Evolutionary conservation across 2,329 filamentous ascomycete species (phyloP), one percentile per base, ranked within the genome.

Genomic region (Talaromyces sp.): DNA sequence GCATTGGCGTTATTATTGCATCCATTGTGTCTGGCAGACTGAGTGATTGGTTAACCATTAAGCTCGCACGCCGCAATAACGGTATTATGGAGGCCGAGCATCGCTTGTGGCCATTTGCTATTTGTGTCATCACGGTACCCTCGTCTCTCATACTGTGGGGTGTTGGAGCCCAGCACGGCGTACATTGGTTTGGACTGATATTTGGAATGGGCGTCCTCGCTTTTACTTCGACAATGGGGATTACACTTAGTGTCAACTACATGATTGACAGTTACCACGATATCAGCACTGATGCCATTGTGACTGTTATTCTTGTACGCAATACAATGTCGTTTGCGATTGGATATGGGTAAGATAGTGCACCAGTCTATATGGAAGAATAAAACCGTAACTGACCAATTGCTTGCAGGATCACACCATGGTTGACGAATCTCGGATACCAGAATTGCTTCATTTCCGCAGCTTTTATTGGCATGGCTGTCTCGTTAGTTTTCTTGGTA

Each of bases 321-420:
- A 79, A 80, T 60, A 78, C 76, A 1, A 77, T 79, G 73, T 73
- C 71, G 0, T 80, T 80, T 62, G 77, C 74, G 0, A 74, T 79
- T 51, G 70, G 73, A 2, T 77, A 76, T 61, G 76, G 73, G 66
- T 70, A 62, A 57, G 66, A 36, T 17, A 11, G 19, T 60, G 36
- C 40, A n/a, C n/a, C 17, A 4, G n/a, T n/a, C n/a, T 2, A n/a
- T 7, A 11, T 3, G n/a, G 28, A 48, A 10, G 22, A 19, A 48
- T 10, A 21, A 21, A 10, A 21, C 13, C 9, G 15, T 7, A 1
- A 21, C 25, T 50, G 22, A 51, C 15, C 37, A 6, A 45, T n/a
- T 3, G 5, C 10, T 39, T 45, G 28, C 60, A 74, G 73, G 1
- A 77, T 81, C 52, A 80, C 76, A 0, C 77, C 77, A 0, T 79